phyloP scores from a whole-genome alignment of 345 rosid species.

The Adansonia digitata region DNA sequence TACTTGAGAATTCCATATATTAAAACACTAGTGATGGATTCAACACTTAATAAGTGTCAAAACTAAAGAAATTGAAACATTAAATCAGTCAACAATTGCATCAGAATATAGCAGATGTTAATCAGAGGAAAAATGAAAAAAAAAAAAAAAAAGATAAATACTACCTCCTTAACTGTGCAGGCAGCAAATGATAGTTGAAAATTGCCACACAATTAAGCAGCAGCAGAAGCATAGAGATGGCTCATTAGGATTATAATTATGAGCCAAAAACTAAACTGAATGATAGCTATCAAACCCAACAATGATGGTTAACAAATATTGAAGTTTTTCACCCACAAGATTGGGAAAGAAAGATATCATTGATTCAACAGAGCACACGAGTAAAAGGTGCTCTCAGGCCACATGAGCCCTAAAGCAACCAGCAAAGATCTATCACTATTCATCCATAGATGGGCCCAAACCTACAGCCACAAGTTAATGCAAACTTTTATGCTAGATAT shows the following conservation, averaged over 20 bases:
- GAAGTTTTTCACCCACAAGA: constrained; percentile 1
- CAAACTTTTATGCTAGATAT: not conserved
- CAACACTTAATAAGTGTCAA: not conserved
- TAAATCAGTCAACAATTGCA: not conserved
- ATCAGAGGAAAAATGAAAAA: not conserved
- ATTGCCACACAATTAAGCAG: not conserved
- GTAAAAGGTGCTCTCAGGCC: constrained; percentile 13
- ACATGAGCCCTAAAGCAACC: constrained; percentile 27
- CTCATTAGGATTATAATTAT: not conserved
- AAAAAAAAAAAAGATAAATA: not conserved
- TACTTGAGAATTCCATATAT: not conserved
- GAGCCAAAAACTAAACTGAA: constrained; percentile 5
- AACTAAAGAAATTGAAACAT: not conserved
- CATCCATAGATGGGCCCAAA: constrained; percentile 9
- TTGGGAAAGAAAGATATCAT: constrained; percentile 16
- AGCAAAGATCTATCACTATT: constrained; percentile 17
- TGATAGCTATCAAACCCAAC: constrained; percentile 15
- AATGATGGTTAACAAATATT: not conserved
- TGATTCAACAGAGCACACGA: constrained; percentile 10
- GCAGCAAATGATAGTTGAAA: not conserved
- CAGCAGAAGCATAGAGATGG: not conserved
- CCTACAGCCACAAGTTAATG: constrained; percentile 12
- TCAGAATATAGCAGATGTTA: not conserved
- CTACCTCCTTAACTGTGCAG: constrained; percentile 9
- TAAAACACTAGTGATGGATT: not conserved